Base-by-base conservation (phyloP, 805 yeast genomes). In the Ogataea nonfermentans region DNA sequence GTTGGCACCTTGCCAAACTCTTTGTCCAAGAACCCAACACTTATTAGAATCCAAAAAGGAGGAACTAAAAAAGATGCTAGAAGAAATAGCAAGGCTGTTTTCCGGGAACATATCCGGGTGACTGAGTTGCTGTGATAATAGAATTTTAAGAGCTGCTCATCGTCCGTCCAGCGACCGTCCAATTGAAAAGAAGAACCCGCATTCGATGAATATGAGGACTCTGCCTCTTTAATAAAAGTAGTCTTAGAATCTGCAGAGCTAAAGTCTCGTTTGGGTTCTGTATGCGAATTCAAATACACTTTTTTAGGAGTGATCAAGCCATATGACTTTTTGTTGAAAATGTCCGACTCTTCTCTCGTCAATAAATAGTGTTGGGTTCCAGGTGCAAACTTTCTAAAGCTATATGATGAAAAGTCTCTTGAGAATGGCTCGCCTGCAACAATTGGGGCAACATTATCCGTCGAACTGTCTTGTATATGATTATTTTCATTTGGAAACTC, bases 41-140 rank as follows among this genome's bases (percentile, higher is more conserved):
- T 48, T 10, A 60, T 54, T 9, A 60, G 28, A 7, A 57, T 40
- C 54, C 57, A 55, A 29, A 61, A 50, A 7, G 65, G 63, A 9
- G 64, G 64, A 11, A 53, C 53, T 11, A 61, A 9, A 14, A 53
- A 32, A 4, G 61, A 51, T 11, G 48, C 13, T 3, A 53, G 23
- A 2, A 61, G 23, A 9, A 57, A 37, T 2, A 52, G 5, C 6
- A 49, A 15, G 1, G 59, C 59, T 6, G 40, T 44, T 1, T 32
- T 11, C 8, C 38, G 30, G 3, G 55, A 36, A 29, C 58, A 53
- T 9, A 12, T 13, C 3, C 24, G 15, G 10, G 23, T 22, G 26
- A 19, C 9, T 13, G 14, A 19, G 28, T 36, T 23, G 6, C 37
- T 41, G n/a, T 32, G 23, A 24, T 37, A 37, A 27, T 41, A 38